These are phyloP conservation scores for Barnettozyma sp. DNA, from an alignment of 805 yeast genomes.

Conservation along the genomic window DNA sequence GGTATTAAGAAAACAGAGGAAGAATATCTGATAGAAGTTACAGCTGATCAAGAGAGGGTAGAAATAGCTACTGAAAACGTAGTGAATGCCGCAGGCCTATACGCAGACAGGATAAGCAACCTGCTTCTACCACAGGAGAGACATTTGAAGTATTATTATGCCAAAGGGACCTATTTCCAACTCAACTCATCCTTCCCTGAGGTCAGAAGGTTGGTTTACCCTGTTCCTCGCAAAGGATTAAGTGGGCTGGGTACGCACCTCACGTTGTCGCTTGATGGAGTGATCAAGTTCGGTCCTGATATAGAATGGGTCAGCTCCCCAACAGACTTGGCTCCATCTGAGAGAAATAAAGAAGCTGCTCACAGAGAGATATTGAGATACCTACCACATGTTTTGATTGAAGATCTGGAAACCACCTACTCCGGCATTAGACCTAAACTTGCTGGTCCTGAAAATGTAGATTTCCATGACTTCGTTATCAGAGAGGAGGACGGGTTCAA, in stretches of 20 bases:
- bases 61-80: constrained; percentile 48
- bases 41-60: constrained; percentile 29
- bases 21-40: constrained; percentile 27
- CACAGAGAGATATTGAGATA: constrained; percentile 51
- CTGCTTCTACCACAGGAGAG: constrained; percentile 57
- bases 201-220: constrained; percentile 59
- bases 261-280: constrained; percentile 77
- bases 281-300: constrained; percentile 82
- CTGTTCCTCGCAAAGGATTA: constrained; percentile 65
- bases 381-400: constrained; percentile 49
- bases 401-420: constrained; percentile 58
- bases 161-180: constrained; percentile 79
- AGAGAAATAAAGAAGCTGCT: constrained; percentile 46
- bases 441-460: constrained; percentile 34
- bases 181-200: constrained; percentile 43
- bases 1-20: constrained; percentile 25
- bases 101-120: constrained; percentile 68
- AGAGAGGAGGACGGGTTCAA: constrained; percentile 62
- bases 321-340: constrained; percentile 42
- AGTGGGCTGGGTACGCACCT: constrained; percentile 85
- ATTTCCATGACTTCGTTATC: constrained; percentile 69
- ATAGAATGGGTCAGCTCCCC: constrained; percentile 64
- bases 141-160: constrained; percentile 55
- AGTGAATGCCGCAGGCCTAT: constrained; percentile 73
- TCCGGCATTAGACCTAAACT: constrained; percentile 84